Evolutionary conservation across 805 yeast species (phyloP), one percentile per base, ranked within the genome.

Genomic region (Clavispora santaluciae): DNA sequence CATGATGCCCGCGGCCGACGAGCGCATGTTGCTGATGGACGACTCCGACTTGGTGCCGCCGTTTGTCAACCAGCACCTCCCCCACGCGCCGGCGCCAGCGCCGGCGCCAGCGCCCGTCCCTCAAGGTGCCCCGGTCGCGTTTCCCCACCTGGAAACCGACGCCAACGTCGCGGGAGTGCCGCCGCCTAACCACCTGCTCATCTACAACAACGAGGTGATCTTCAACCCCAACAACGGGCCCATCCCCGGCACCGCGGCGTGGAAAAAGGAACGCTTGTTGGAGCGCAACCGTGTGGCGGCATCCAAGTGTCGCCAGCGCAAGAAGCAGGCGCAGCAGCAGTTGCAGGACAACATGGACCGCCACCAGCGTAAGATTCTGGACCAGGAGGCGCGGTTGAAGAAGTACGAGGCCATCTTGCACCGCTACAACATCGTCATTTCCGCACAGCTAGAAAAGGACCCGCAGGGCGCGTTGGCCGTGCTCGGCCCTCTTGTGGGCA

Each of bases 251-350:
- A 77, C 71, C 13, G 76, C 76, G 42, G 86, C 64, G 61, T 86
- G 68, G 95, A 86, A 63, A 76, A 83, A 64, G 45, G 83, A 79
- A 21, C 59, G 85, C 35, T 53, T 80, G 15, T 58, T 80, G 41
- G 85, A 80, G 51, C 60, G 86, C 40, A 80, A 80, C 52, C 61
- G 86, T 45, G 66, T 79, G n/a, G 86, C 86, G 0, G 86, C 86
- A 1, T 73, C 79, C 22, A 79, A 79, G 53, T 80, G 86, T 61
- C 69, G 86, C 49, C 83, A 80, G 51, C 64, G 85, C 30, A 80
- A 80, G 60, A 81, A 81, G 51, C 76, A 79, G 40, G 81, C 86
- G 1, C 91, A 83, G 52, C 70, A 75, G 43, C 80, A 81, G 56
- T 60, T 85, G 45, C 83, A 81, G 54, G 76, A 72, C 44, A 83